Evolutionary conservation across 768 basidiomycete species (phyloP), one percentile per base, ranked within the genome.

Genomic region (Sporobolomyces phaffii): DNA sequence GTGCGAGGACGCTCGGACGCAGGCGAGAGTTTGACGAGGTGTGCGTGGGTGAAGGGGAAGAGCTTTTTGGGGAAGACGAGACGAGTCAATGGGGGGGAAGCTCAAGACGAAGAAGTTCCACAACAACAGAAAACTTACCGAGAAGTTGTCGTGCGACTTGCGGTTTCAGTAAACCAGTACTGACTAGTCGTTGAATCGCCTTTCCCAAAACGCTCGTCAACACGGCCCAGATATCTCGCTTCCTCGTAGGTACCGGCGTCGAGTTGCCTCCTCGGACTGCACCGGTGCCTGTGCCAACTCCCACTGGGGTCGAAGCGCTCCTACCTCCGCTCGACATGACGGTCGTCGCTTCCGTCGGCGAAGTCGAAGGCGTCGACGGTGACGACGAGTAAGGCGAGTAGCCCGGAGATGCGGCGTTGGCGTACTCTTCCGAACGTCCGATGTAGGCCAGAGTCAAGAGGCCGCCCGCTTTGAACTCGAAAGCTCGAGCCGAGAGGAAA

Each of bases 101-200:
- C 8, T 9, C 22, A 54, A 28, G 29, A 14, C 31, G 20, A 22
- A 17, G 29, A 52, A 14, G 31, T 33, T 47, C 26, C 44, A 24
- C 22, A 15, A 17, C 22, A 29, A 34, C 47, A 22, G 44, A 38
- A 26, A 20, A 48, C 68, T 60, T 38, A 67, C 62, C 64, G 29
- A 73, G 73, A 13, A 76, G 67, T 24, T 70, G 68, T 5, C 70
- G 67, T 17, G 75, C 75, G 20, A 74, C 60, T 34, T 73, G 70
- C 8, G 71, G 65, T 57, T 72, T 73, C 61, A 76, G 61, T 26
- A 71, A 24, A 13, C 70, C 66, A 5, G 70, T 73, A n/a, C 73
- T 74, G 28, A 76, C 75, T 31, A 76, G 62, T 5, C 75, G 41
- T 41, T 75, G 74, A 31, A 76, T 71, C 33, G 73, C 73, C 48